A percentile compares a stretch with the other conserved stretches of the same genome.
phyloP scores from a whole-genome alignment of 1,284 basidiomycete species.

The Rhizopogon parksii region DNA sequence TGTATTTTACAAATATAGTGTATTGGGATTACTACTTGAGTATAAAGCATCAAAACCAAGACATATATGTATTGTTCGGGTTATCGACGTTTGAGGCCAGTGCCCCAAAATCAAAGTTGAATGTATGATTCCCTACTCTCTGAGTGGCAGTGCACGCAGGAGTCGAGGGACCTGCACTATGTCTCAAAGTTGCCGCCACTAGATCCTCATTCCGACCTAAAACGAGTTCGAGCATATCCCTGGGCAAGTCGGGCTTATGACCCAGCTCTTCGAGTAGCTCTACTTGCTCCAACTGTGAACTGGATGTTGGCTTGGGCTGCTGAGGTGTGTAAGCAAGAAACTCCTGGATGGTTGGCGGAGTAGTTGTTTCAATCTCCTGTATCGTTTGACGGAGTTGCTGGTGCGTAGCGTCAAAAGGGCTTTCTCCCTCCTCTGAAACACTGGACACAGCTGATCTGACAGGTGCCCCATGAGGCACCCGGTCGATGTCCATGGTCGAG shows the following conservation, averaged over 20 bases:
- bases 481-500: slow-evolving; percentile 24
- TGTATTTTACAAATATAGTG: background rate
- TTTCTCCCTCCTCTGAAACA: slow-evolving; percentile 1
- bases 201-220: slow-evolving; percentile 25
- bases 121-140: slow-evolving; percentile 30
- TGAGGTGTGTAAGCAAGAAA: slow-evolving; percentile 20
- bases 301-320: slow-evolving; percentile 9
- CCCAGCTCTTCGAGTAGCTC: slow-evolving; percentile 12
- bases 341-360: slow-evolving; percentile 17
- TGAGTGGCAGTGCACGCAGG: slow-evolving; percentile 20
- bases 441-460: background rate
- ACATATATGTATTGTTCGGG: slow-evolving; percentile 30
- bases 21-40: slow-evolving; percentile 6
- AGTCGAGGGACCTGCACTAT: slow-evolving; percentile 14
- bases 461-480: slow-evolving; percentile 4
- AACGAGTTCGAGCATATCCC: slow-evolving; percentile 26
- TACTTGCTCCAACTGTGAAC: slow-evolving; percentile 13
- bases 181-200: slow-evolving; percentile 13
- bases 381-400: slow-evolving; percentile 20
- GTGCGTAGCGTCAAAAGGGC: slow-evolving; percentile 19
- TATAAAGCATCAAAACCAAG: slow-evolving; percentile 21
- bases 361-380: slow-evolving; percentile 18
- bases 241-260: slow-evolving; percentile 22
- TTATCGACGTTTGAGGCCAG: slow-evolving; percentile 28
- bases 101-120: slow-evolving; percentile 30